These are phyloP conservation scores for Aspergillus texensis DNA, from an alignment of 2,329 filamentous ascomycete genomes.

Conservation along the genomic window DNA sequence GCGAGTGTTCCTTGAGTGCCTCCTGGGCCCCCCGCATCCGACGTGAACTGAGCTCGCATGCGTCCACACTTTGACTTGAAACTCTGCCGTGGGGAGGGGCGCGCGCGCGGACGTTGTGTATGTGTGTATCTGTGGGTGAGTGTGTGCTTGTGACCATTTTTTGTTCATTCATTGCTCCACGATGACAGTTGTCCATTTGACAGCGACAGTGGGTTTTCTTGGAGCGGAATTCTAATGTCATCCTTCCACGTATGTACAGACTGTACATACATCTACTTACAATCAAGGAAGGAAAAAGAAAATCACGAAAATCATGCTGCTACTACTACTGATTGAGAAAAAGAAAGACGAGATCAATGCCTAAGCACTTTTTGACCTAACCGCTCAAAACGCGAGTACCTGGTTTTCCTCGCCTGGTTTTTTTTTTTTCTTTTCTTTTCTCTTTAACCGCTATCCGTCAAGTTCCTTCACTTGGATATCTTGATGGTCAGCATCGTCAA, in stretches of 20 bases:
- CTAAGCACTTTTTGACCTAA: conserved; percentile 1
- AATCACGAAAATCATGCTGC: background rate
- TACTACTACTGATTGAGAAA: no score
- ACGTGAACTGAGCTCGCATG: background rate
- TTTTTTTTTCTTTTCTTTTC: background rate
- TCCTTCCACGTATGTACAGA: background rate
- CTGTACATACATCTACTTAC: background rate
- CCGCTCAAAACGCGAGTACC: background rate
- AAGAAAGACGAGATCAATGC: background rate
- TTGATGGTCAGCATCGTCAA: background rate
- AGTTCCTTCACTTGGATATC: background rate
- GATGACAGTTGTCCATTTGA: conserved; percentile 5
- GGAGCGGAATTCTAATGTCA: background rate
- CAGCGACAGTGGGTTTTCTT: background rate
- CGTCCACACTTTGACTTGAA: background rate
- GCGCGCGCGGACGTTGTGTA: background rate
- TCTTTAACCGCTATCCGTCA: background rate
- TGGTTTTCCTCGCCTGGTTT: background rate
- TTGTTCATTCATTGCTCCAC: background rate
- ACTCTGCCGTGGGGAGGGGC: background rate
- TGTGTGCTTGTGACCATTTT: background rate
- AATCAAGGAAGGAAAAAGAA: background rate
- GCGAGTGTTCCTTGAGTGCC: background rate
- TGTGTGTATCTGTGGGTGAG: background rate
- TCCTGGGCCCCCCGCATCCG: background rate